Conservation (phyloP, 129 eudicot species). For the Centrapalus pauciflorus region DNA sequence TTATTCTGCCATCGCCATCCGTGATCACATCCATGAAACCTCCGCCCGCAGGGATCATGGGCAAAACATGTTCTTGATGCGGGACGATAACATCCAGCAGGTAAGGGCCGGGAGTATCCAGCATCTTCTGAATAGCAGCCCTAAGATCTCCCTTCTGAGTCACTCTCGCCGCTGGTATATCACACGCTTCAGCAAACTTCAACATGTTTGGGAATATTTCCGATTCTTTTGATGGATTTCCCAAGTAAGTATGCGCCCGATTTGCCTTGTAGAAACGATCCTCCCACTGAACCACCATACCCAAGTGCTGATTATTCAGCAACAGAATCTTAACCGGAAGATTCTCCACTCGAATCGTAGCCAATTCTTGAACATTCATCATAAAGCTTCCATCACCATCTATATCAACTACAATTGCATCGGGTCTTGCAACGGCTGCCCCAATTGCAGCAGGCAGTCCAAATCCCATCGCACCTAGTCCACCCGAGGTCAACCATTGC, state of each 20-base stretch:
- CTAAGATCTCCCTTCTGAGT: constrained; percentile 28
- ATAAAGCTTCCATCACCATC: constrained; percentile 61
- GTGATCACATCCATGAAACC: constrained; percentile 44
- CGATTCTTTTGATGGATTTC: constrained; percentile 34
- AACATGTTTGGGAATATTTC: constrained; percentile 49
- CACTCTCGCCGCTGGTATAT: constrained; percentile 48
- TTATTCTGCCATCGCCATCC: constrained; percentile 44
- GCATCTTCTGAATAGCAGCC: constrained; percentile 44
- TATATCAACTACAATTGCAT: constrained; percentile 52
- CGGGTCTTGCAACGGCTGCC: constrained; percentile 54
- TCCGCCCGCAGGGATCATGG: constrained; percentile 56
- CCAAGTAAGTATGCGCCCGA: constrained; percentile 48
- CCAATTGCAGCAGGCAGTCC: constrained; percentile 58
- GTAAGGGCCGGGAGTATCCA: constrained; percentile 46
- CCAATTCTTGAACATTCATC: constrained; percentile 77
- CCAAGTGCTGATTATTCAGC: constrained; percentile 53
- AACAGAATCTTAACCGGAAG: constrained; percentile 55
- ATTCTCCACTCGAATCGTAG: constrained; percentile 58
- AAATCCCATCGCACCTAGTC: constrained; percentile 67
- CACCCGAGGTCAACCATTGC: constrained; percentile 78
- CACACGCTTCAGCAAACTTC: constrained; percentile 51
- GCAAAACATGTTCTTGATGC: constrained; percentile 57
- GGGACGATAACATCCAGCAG: constrained; percentile 49
- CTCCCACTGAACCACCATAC: constrained; percentile 60
- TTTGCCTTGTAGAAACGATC: constrained; percentile 49